These are phyloP conservation scores for Eudorina sp. DNA, from an alignment of 139 green algal species.

Conservation along the genomic window DNA sequence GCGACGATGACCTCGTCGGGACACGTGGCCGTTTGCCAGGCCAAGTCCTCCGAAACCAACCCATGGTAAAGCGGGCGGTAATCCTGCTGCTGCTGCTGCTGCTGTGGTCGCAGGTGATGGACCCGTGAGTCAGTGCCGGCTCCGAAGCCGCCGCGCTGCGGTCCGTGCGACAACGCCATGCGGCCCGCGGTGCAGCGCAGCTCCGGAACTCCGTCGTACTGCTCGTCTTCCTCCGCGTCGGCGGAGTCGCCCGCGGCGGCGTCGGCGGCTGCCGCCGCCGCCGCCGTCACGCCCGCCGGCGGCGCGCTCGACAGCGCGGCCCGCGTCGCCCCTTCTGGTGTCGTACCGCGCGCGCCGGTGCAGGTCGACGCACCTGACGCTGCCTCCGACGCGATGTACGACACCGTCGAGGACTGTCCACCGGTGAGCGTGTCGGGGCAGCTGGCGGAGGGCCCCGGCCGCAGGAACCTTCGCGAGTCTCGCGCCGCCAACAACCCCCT, in stretches of 20 bases:
- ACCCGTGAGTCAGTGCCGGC: no score
- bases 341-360: no score
- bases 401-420: not conserved
- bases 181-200: not conserved
- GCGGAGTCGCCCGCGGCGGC: not conserved
- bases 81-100: no score
- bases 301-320: no score
- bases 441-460: not conserved
- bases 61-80: not conserved
- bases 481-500: no score
- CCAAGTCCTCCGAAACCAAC: not conserved
- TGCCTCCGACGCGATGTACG: not conserved
- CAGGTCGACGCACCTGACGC: not conserved
- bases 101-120: no score
- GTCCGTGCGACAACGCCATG: not conserved
- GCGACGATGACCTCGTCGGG: not conserved
- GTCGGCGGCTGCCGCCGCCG: not conserved
- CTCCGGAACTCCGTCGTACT: not conserved
- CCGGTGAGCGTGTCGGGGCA: not conserved
- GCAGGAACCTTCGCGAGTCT: no score
- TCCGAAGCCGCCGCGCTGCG: no score
- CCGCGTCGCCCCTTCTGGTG: no score
- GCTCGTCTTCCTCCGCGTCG: not conserved
- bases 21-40: not conserved
- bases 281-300: no score